Base-by-base conservation (phyloP, 78 protist species). In the Cavenderia fasciculata region DNA sequence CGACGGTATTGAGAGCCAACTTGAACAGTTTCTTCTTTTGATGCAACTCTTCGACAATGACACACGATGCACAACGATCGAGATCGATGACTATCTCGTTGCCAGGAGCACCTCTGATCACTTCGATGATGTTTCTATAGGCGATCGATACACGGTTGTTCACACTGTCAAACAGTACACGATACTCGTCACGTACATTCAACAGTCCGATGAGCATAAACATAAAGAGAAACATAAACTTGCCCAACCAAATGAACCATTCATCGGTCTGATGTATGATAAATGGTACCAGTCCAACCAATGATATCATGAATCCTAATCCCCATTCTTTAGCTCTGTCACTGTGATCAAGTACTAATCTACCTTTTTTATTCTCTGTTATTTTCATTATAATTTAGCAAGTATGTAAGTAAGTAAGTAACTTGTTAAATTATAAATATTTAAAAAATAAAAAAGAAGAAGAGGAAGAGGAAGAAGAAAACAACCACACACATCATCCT, bases 251-350 rank as follows among this genome's bases (percentile, higher is more conserved):
- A 23, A 82, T 31, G 44, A 82, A 82, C 36, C 72, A 46, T 23
- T 57, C 90, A 47, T 82, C 90, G 19, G 77, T 38, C 10, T 21
- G 19, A 68, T 82, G 77, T 1, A 79, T 12, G 11, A 75, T 27
- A 25, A 70, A 68, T 43, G 90, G 90, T 43, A 82, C 19, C 0
- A 66, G 33, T 21, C 90, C 90, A 40, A 82, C 31, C 25, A 56
- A 68, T 11, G 73, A n/a, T 23, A 82, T 82, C 11, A 18, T 23
- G 11, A 56, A 68, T 68, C 56, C 90, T 11, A 82, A 8, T 43
- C 51, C 25, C 90, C 90, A 82, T 69, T 82, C 90, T 46, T 68
- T 82, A 10, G 14, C 6, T 54, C 90, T 82, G 68, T 82, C 73
- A 56, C 41, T 82, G 40, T 66, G 78, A 41, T 29, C 44, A 25